These are phyloP conservation scores for Hypoxylon sp. DNA, from an alignment of 2,329 filamentous ascomycete genomes.

Conservation along the genomic window DNA sequence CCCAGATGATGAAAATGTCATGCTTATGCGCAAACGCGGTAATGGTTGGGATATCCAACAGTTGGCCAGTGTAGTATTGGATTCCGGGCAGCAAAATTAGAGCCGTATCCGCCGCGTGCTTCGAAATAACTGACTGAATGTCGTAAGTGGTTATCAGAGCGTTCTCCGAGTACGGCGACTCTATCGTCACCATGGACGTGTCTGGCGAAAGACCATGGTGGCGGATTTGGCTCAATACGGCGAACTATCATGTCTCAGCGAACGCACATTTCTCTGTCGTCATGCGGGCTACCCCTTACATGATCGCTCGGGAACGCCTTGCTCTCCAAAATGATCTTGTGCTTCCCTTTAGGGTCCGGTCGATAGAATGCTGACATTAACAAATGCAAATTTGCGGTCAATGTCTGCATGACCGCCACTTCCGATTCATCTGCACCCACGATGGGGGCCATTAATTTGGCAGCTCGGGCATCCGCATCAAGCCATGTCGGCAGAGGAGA, in stretches of 20 bases:
- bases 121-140: slow-evolving; percentile 76
- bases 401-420: slow-evolving; percentile 83
- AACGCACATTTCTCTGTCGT: slow-evolving; percentile 35
- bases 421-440: slow-evolving; percentile 79
- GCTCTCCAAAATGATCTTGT: slow-evolving; percentile 84
- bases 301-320: slow-evolving; percentile 88
- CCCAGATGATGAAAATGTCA: slow-evolving; percentile 81
- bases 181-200: slow-evolving; percentile 78
- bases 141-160: slow-evolving; percentile 73
- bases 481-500: slow-evolving; percentile 77
- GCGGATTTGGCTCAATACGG: slow-evolving; percentile 80
- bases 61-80: slow-evolving; percentile 86
- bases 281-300: slow-evolving; percentile 62
- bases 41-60: slow-evolving; percentile 81
- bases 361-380: slow-evolving; percentile 84
- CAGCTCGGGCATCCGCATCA: slow-evolving; percentile 77
- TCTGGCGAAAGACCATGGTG: slow-evolving; percentile 75
- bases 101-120: slow-evolving; percentile 75
- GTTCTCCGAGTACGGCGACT: slow-evolving; percentile 67
- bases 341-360: slow-evolving; percentile 70
- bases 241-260: slow-evolving; percentile 69
- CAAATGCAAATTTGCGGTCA: slow-evolving; percentile 84
- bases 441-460: slow-evolving; percentile 76
- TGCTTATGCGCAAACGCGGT: slow-evolving; percentile 77
- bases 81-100: slow-evolving; percentile 83